Evolutionary conservation across 1,139 yeast species (phyloP).

Genomic region (Kluyveromyces sp.): DNA sequence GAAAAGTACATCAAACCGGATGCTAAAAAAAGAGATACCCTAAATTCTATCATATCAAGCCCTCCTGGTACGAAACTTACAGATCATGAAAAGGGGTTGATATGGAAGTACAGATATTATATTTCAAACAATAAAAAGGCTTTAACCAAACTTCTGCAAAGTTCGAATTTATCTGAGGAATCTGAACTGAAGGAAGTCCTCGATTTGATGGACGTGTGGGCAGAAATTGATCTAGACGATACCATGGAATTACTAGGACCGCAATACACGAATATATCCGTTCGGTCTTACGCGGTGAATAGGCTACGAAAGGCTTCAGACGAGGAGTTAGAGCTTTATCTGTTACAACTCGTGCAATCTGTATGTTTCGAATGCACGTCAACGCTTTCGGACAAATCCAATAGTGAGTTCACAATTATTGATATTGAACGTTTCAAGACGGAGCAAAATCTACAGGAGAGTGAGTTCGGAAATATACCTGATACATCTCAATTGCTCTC

Average conservation of each 20-base stretch:
- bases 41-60: conserved; percentile 58
- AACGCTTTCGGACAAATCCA: conserved; percentile 25
- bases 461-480: neutral
- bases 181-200: conserved; percentile 74
- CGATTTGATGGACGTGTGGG: conserved; percentile 51
- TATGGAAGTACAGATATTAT: conserved; percentile 90
- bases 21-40: conserved; percentile 70
- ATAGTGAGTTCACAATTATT: conserved; percentile 40
- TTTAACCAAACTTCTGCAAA: conserved; percentile 76
- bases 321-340: conserved; percentile 69
- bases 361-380: conserved; percentile 59
- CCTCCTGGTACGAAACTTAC: conserved; percentile 80
- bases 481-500: conserved; percentile 4
- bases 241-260: conserved; percentile 84
- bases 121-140: conserved; percentile 69
- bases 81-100: conserved; percentile 76
- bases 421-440: conserved; percentile 21
- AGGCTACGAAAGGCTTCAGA: conserved; percentile 72
- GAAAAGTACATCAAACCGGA: conserved; percentile 89
- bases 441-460: neutral
- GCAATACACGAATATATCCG: conserved; percentile 49
- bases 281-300: conserved; percentile 81
- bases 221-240: conserved; percentile 83
- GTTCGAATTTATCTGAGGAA: conserved; percentile 84
- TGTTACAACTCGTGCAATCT: conserved; percentile 89